A percentile compares a stretch with the other conserved stretches of the same genome.
Evolutionary conservation across 2,329 filamentous ascomycete genomes (phyloP).

Genomic region (Cercospora sp.): DNA sequence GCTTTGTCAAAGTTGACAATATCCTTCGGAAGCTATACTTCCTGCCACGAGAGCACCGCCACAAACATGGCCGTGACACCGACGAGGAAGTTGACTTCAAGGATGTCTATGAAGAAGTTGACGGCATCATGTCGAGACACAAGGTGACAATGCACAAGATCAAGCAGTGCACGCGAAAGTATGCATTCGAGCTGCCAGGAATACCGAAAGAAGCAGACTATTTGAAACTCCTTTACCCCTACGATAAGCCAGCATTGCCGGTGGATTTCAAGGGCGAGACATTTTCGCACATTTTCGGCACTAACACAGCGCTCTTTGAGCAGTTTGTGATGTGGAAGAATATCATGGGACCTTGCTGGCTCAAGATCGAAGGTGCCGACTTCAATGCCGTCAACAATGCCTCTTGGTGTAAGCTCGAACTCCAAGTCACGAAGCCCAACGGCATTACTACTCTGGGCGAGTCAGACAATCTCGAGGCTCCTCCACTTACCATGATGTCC

Average conservation of each 20-base stretch:
- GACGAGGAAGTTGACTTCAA: constrained; percentile 79
- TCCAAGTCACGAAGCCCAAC: constrained; percentile 75
- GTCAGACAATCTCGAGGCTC: constrained; percentile 76
- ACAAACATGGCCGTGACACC: constrained; percentile 64
- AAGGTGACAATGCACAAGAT: constrained; percentile 89
- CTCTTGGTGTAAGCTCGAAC: constrained; percentile 95
- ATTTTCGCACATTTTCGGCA: constrained; percentile 90
- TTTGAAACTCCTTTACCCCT: constrained; percentile 93
- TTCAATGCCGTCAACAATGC: constrained; percentile 84
- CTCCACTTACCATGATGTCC: constrained; percentile 94
- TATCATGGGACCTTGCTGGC: constrained; percentile 98
- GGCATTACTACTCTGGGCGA: constrained; percentile 72
- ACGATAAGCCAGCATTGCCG: constrained; percentile 76
- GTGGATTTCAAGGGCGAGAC: constrained; percentile 75
- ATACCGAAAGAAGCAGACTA: constrained; percentile 90
- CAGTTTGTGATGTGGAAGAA: constrained; percentile 99
- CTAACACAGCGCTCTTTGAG: constrained; percentile 91
- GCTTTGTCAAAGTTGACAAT: constrained; percentile 95
- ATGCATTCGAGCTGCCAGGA: constrained; percentile 87
- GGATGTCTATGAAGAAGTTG: constrained; percentile 88
- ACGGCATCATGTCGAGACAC: constrained; percentile 81
- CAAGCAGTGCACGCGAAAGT: constrained; percentile 85
- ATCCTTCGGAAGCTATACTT: constrained; percentile 92
- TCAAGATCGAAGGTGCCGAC: constrained; percentile 83
- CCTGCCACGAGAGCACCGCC: constrained; percentile 69